Evolutionary conservation across 225 moss, liverwort and hornwort genomes (phyloP).

Genomic region (Pleurozium schreberi): DNA sequence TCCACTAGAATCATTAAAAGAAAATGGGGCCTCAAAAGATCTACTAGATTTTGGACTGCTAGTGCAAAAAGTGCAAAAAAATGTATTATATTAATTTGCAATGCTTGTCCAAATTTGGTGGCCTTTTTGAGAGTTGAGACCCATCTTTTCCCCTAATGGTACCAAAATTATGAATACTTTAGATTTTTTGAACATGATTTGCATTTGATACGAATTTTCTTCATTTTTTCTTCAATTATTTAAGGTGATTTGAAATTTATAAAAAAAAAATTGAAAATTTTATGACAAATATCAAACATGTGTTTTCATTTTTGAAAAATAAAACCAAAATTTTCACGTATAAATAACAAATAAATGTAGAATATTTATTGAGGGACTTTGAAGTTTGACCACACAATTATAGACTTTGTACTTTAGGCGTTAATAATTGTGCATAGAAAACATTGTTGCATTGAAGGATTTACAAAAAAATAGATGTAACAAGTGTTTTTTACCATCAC

Average conservation of each 20-base stretch:
- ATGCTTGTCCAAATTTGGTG: no score
- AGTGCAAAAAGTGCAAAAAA: no score
- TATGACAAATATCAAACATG: not conserved
- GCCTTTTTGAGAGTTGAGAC: no score
- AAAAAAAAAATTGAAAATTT: not conserved
- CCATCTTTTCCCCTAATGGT: not conserved
- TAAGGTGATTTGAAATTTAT: not conserved
- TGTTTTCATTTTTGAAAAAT: not conserved
- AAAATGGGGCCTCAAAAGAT: no score
- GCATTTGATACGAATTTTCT: not conserved
- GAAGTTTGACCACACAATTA: fast-evolving
- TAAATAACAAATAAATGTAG: not conserved
- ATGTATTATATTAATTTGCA: no score
- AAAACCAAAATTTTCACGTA: not conserved
- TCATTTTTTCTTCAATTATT: no score
- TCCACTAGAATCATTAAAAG: no score
- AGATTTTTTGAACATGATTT: not conserved
- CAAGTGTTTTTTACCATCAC: not conserved
- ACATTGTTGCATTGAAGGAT: fast-evolving
- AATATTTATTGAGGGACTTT: not conserved
- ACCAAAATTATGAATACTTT: not conserved
- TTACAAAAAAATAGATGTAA: not conserved
- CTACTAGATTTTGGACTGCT: no score
- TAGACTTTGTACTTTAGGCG: fast-evolving
- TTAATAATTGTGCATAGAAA: no score